Conservation (phyloP, 148 eudicot species). For the Polygonum aviculare region DNA sequence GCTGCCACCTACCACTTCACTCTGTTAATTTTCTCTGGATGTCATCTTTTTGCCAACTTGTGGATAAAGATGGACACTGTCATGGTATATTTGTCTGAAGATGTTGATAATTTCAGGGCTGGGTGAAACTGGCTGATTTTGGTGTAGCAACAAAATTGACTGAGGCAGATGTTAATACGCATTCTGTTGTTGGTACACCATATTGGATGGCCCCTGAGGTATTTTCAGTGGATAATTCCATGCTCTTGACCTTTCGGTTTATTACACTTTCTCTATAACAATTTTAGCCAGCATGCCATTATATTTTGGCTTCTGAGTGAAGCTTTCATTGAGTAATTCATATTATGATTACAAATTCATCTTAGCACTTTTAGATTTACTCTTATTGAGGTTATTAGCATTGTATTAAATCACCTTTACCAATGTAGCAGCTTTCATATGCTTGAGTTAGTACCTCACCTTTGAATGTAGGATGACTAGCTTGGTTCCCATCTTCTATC, state of each 20-base stretch:
- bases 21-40: not conserved
- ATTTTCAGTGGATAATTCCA: not conserved
- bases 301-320: not conserved
- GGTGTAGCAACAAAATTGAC: slow-evolving; percentile 97
- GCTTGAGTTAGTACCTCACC: not conserved
- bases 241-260: not conserved
- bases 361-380: slow-evolving; percentile 1
- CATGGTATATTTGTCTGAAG: slow-evolving; percentile 2
- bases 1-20: not conserved
- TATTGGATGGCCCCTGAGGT: slow-evolving; percentile 99
- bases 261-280: not conserved
- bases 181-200: slow-evolving; percentile 98
- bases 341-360: not conserved
- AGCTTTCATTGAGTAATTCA: not conserved
- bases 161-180: slow-evolving; percentile 95
- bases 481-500: slow-evolving; percentile 5
- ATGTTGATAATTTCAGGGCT: slow-evolving; percentile 52
- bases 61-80: not conserved
- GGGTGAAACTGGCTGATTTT: slow-evolving; percentile 98
- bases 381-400: not conserved
- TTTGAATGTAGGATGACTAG: slow-evolving; percentile 2
- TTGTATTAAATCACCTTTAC: not conserved
- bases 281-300: not conserved
- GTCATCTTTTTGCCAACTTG: not conserved
- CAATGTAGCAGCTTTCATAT: not conserved